Percentiles rank a stretch among this genome's conserved stretches.
Evolutionary conservation across 1,284 basidiomycete species (phyloP).

Genomic region (Leccinum subrobustum): DNA sequence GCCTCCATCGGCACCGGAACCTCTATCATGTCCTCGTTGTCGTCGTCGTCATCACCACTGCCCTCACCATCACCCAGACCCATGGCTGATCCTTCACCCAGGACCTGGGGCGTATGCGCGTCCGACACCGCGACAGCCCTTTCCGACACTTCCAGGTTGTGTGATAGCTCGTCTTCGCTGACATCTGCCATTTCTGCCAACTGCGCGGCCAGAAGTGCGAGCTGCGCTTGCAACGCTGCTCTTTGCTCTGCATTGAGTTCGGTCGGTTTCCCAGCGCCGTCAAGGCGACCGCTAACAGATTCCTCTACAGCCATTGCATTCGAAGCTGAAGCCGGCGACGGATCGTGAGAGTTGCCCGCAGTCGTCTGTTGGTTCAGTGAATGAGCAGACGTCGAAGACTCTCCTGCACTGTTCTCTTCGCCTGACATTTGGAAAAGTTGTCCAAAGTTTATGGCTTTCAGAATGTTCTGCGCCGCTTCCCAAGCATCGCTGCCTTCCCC

Average conservation of each 20-base stretch:
- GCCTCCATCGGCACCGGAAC: constrained; percentile 24
- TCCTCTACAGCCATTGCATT: constrained; percentile 1
- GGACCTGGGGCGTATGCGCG: background rate
- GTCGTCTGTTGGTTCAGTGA: background rate
- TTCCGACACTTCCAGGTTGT: constrained; percentile 26
- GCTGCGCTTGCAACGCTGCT: constrained; percentile 60
- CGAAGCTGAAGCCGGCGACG: background rate
- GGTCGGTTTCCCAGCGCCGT: constrained; percentile 2
- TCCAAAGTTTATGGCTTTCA: constrained; percentile 73
- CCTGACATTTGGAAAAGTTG: constrained; percentile 43
- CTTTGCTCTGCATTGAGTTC: constrained; percentile 41
- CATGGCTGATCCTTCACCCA: constrained; percentile 19
- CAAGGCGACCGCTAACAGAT: constrained; percentile 1
- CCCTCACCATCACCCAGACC: constrained; percentile 28
- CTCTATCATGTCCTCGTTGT: constrained; percentile 36
- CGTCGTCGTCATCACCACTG: constrained; percentile 28
- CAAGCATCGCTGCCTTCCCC: constrained; percentile 58
- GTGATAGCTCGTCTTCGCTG: constrained; percentile 30
- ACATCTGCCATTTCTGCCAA: constrained; percentile 54
- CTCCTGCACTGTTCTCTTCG: constrained; percentile 33
- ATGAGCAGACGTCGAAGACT: constrained; percentile 10
- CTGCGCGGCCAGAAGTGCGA: constrained; percentile 62
- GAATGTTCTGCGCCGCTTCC: constrained; percentile 73
- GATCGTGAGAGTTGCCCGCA: constrained; percentile 5
- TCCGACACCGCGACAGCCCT: constrained; percentile 1